Evolutionary conservation across 352 stramenopile species (phyloP), one percentile per base, ranked within the genome.

Genomic region (Elongisporangium undulatum): DNA sequence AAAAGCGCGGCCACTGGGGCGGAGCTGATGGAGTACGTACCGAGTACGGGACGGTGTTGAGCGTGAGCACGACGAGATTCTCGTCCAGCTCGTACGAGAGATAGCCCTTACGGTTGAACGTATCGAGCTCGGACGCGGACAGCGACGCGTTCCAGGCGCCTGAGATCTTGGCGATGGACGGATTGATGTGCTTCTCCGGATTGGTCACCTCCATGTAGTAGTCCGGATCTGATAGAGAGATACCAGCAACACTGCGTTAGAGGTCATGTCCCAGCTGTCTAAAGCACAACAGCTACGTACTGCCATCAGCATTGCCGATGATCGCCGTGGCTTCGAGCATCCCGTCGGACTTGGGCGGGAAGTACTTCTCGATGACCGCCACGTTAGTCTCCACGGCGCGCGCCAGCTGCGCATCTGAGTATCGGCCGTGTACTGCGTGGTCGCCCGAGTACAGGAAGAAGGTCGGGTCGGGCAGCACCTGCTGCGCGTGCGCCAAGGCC

Each of bases 1-100:
- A 68, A 13, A 20, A 61, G 54, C 16, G n/a, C n/a, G n/a, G n/a
- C n/a, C n/a, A n/a, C n/a, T n/a, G n/a, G n/a, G n/a, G n/a, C n/a
- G n/a, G n/a, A 45, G 29, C 9, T 53, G 2, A 22, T 29, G 39
- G 29, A 13, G 13, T 8, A 62, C 66, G 1, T 65, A 95, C 85
- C 72, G 87, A 92, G 61, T 96, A 96, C 4, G 83, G 74, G 15
- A 94, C 77, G 0, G 87, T 96, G 62, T 96, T 96, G 49, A 96
- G 71, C 19, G 85, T 92, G 56, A 96, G 71, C 20, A 96, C 57
- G 1, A 75, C 51, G 13, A 94, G 66, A 13, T 83, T 87, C 23
- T 74, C 67, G 60, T 90, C 82, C 24, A 94, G 61, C 20, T 74
- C 51, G 65, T 90, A 89, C 24, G 62, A 71, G 34, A 94, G 53